These are phyloP conservation scores for Pyrenophora graminea DNA, from an alignment of 2,329 filamentous ascomycete species.

Conservation along the genomic window DNA sequence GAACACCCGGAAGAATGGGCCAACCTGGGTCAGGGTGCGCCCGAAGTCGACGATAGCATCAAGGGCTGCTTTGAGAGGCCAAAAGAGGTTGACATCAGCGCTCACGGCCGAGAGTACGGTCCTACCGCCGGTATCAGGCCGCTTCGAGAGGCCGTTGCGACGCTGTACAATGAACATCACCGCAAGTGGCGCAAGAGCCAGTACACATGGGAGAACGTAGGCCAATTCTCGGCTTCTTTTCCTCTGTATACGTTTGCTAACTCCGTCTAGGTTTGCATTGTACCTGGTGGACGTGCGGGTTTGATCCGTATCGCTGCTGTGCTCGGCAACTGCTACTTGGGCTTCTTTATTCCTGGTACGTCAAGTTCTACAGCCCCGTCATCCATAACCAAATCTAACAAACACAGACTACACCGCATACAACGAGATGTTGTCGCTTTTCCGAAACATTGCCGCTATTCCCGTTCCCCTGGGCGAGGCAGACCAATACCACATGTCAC, in stretches of 20 bases:
- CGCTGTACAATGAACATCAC: conserved; percentile 91
- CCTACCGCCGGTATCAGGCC: conserved; percentile 94
- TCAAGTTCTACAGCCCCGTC: neutral
- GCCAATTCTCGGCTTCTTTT: neutral
- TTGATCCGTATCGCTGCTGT: conserved; percentile 94
- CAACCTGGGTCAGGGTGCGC: conserved; percentile 91
- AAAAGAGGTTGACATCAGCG: conserved; percentile 73
- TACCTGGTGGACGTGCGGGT: conserved; percentile 88
- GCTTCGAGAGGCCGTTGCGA: conserved; percentile 83
- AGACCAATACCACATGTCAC: conserved; percentile 91
- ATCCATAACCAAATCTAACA: conserved; percentile 10
- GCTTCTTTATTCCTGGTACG: conserved; percentile 78
- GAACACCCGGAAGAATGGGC: conserved; percentile 85
- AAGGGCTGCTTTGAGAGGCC: conserved; percentile 85
- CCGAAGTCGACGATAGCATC: conserved; percentile 92
- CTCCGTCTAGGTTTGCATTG: conserved; percentile 58
- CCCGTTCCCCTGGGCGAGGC: conserved; percentile 72
- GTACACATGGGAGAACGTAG: conserved; percentile 88
- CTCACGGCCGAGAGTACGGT: conserved; percentile 82
- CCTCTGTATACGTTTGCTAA: conserved; percentile 60
- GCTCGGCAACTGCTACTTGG: conserved; percentile 86
- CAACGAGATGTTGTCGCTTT: conserved; percentile 94
- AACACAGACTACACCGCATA: conserved; percentile 82
- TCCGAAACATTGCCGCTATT: conserved; percentile 70
- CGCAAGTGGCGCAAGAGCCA: conserved; percentile 83